A percentile compares a stretch with the other conserved stretches of the same genome.
These are phyloP conservation scores for Pseudomassariella vexata DNA, from an alignment of 2,329 filamentous ascomycete genomes.

Conservation along the genomic window DNA sequence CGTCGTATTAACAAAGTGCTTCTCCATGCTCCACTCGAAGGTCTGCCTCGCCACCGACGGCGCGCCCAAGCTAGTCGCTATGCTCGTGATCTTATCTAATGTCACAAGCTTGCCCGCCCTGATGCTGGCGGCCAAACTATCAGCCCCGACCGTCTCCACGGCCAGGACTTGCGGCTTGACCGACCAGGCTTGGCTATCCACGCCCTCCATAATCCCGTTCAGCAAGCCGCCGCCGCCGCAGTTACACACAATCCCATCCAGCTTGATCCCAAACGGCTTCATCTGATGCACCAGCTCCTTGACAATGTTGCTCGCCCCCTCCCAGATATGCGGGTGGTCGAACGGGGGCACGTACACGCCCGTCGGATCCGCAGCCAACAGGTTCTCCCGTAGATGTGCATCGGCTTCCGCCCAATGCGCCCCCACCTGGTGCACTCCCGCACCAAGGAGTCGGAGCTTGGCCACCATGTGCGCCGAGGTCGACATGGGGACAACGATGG, in stretches of 20 bases:
- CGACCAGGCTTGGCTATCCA: conserved; percentile 39
- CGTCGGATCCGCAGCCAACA: conserved; percentile 45
- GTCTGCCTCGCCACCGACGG: conserved; percentile 62
- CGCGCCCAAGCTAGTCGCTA: conserved; percentile 72
- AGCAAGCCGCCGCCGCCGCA: conserved; percentile 79
- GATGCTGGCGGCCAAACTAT: conserved; percentile 61
- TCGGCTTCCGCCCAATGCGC: conserved; percentile 66
- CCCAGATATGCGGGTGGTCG: conserved; percentile 63
- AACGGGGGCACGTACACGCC: conserved; percentile 64
- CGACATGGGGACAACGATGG: conserved; percentile 65
- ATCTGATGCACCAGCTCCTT: conserved; percentile 39
- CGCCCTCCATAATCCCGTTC: conserved; percentile 67
- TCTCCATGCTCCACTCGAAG: conserved; percentile 52
- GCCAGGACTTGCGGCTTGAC: conserved; percentile 54
- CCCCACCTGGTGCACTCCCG: conserved; percentile 63
- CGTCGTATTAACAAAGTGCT: conserved; percentile 49
- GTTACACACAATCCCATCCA: conserved; percentile 66
- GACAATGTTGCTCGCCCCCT: conserved; percentile 56
- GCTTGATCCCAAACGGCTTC: conserved; percentile 23
- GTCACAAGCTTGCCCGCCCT: conserved; percentile 51
- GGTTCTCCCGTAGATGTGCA: conserved; percentile 51
- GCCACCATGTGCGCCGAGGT: conserved; percentile 65
- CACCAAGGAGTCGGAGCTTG: conserved; percentile 64
- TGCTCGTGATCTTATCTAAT: conserved; percentile 65
- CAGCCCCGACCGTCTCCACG: conserved; percentile 70